A percentile compares a stretch with the other conserved stretches of the same genome.
These are phyloP conservation scores for Didymella lethalis DNA, from an alignment of 2,329 filamentous ascomycete genomes.

Conservation along the genomic window DNA sequence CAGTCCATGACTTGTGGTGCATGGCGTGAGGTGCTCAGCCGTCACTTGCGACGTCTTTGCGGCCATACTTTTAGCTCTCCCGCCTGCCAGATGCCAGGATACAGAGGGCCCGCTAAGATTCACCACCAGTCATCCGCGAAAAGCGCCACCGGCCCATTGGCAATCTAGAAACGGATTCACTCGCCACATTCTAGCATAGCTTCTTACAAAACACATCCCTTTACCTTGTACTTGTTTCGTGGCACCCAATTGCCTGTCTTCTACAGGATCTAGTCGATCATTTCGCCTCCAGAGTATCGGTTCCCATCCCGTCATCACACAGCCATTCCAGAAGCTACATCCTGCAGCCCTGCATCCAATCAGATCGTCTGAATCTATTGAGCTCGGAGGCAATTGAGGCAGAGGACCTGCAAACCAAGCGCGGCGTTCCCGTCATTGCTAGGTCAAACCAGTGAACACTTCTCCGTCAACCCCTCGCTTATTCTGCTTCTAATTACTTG, in stretches of 20 bases:
- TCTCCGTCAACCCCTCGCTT: constrained; percentile 33
- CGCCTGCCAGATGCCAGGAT: constrained; percentile 15
- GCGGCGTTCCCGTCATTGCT: constrained; percentile 42
- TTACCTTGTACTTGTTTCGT: constrained; percentile 27
- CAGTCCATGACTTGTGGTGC: constrained; percentile 9
- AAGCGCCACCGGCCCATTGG: constrained; percentile 45
- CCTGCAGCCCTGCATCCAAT: constrained; percentile 39
- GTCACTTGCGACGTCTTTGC: constrained; percentile 12
- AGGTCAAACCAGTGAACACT: constrained; percentile 35
- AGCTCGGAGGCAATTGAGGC: constrained; percentile 46
- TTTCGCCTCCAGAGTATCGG: constrained; percentile 49
- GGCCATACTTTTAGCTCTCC: constrained; percentile 15
- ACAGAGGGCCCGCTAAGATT: constrained; percentile 42
- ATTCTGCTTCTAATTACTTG: constrained; percentile 32
- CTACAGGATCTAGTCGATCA: constrained; percentile 34
- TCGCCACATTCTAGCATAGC: constrained; percentile 47
- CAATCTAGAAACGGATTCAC: constrained; percentile 47
- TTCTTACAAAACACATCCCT: constrained; percentile 33
- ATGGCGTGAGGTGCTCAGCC: constrained; percentile 7
- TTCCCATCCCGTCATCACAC: constrained; percentile 42
- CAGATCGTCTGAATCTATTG: constrained; percentile 27
- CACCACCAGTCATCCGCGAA: constrained; percentile 38
- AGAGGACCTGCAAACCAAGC: constrained; percentile 43
- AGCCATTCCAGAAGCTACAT: constrained; percentile 43
- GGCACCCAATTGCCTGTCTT: constrained; percentile 19